These are phyloP conservation scores for Xylariaceae sp. DNA, from an alignment of 2,329 filamentous ascomycete genomes.

Conservation along the genomic window DNA sequence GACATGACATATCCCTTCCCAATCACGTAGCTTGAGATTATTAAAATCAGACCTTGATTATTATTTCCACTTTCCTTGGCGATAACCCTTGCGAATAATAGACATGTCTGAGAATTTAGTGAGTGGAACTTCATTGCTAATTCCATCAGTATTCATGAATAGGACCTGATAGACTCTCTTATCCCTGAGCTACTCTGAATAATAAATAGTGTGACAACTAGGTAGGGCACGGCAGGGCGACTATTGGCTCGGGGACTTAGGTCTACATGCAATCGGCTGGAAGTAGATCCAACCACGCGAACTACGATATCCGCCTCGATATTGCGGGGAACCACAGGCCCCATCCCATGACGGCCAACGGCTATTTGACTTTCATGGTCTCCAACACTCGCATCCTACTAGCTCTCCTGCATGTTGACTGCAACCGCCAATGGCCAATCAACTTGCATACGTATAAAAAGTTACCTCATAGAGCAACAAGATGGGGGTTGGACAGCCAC, in stretches of 20 bases:
- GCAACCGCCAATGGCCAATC: constrained; percentile 24
- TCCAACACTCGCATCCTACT: constrained; percentile 35
- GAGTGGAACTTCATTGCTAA: not conserved
- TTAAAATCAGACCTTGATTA: too few species aligned
- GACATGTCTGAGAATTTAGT: not conserved
- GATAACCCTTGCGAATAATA: too few species aligned
- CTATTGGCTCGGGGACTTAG: constrained; percentile 14
- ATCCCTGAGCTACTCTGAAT: constrained; percentile 1
- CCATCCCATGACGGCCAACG: constrained; percentile 22
- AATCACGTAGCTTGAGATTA: too few species aligned
- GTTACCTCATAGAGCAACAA: constrained; percentile 5
- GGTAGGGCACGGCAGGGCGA: constrained; percentile 18
- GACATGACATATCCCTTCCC: too few species aligned
- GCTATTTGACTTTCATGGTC: constrained; percentile 26
- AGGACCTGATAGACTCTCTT: constrained; percentile 7
- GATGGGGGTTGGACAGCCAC: constrained; percentile 23
- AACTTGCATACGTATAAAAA: constrained; percentile 8
- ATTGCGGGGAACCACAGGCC: constrained; percentile 29
- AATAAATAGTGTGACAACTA: constrained; percentile 1
- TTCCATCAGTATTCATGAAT: not conserved
- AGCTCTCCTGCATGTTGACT: constrained; percentile 21
- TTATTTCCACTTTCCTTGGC: too few species aligned
- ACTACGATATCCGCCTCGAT: constrained; percentile 19
- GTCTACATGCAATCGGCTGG: constrained; percentile 14
- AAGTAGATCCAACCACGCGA: constrained; percentile 19